Base-by-base conservation (phyloP, 169 alveolate genomes). In the Cryptosporidium xiaoi region DNA sequence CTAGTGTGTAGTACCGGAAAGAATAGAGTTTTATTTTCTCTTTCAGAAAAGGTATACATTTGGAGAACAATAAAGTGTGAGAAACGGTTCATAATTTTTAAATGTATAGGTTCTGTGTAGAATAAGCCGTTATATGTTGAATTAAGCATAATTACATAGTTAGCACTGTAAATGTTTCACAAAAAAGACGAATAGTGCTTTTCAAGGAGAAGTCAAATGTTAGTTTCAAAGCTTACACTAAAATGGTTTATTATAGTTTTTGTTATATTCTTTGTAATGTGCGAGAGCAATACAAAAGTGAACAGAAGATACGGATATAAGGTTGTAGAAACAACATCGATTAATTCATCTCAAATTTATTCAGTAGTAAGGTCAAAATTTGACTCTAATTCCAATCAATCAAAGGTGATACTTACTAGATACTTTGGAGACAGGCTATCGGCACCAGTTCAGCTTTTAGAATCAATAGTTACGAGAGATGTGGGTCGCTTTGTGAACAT, bases 291-390 rank as follows among this genome's bases (percentile, higher is more conserved):
- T 53, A 1, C 64, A 46, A 66, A 66, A 2, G 18, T 48, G 20
- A 66, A 66, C 27, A 66, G 82, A 48, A 66, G 55, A 48, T 77
- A 77, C 50, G 87, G 87, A 48, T 77, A 77, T 34, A 77, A 77
- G 50, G 51, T 77, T 24, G 20, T 33, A 7, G 87, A 77, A 12
- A 24, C 7, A 10, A 6, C 77, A 15, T 40, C 24, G 27, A 24
- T 40, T 4, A 29, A 27, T 7, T 20, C 53, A 16, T 40, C 71
- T 10, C 24, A 55, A 10, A 58, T 34, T 7, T 77, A 56, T 2
- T 77, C 64, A 48, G 44, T 7, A 53, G 8, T n/a, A n/a, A 53
- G 12, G 29, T 53, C 64, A 5, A 53, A 53, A 53, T 53, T 53
- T 62, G 29, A 77, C 27, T 64, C 36, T 20, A 60, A 53, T 13